Conservation (phyloP, 2,329 filamentous ascomycete species). For the Pseudopithomyces chartarum region DNA sequence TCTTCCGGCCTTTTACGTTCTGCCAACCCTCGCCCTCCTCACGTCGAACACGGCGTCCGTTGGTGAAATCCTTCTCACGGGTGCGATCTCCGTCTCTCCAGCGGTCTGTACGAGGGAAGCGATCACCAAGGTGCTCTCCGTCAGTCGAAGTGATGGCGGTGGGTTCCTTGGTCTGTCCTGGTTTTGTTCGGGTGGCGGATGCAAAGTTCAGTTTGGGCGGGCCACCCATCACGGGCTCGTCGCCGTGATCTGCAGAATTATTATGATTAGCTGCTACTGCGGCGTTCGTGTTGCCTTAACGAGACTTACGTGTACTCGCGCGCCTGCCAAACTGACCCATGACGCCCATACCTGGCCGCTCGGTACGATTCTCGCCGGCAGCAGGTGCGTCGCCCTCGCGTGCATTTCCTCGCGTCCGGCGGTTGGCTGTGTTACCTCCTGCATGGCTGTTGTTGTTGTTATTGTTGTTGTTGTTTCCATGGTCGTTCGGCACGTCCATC, state of each 20-base stretch:
- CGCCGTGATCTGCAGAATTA: slow-evolving; percentile 59
- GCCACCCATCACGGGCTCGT: slow-evolving; percentile 79
- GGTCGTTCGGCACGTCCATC: slow-evolving; percentile 74
- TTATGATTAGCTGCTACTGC: slow-evolving; percentile 36
- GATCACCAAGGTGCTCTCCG: slow-evolving; percentile 45
- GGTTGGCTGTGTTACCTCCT: slow-evolving; percentile 28
- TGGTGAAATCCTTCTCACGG: slow-evolving; percentile 43
- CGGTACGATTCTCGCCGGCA: slow-evolving; percentile 31
- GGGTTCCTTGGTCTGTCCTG: slow-evolving; percentile 43
- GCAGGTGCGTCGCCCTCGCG: slow-evolving; percentile 34
- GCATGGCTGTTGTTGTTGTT: slow-evolving; percentile 30
- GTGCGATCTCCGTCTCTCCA: slow-evolving; percentile 49
- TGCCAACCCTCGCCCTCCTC: slow-evolving; percentile 75
- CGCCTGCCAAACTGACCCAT: slow-evolving; percentile 44
- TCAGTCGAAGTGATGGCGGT: slow-evolving; percentile 41
- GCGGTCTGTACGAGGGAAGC: slow-evolving; percentile 36
- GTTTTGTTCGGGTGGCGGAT: slow-evolving; percentile 68
- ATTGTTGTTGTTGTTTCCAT: slow-evolving; percentile 31
- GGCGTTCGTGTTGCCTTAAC: slow-evolving; percentile 46
- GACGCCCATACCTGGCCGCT: slow-evolving; percentile 39
- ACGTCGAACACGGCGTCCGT: slow-evolving; percentile 47
- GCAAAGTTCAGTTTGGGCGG: slow-evolving; percentile 84
- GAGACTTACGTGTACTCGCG: slow-evolving; percentile 52
- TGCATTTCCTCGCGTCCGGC: slow-evolving; percentile 29
- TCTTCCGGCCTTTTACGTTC: slow-evolving; percentile 74